Evolutionary conservation across 2,329 filamentous ascomycete genomes (phyloP), one percentile per base, ranked within the genome.

Genomic region (Fusarium sp.): DNA sequence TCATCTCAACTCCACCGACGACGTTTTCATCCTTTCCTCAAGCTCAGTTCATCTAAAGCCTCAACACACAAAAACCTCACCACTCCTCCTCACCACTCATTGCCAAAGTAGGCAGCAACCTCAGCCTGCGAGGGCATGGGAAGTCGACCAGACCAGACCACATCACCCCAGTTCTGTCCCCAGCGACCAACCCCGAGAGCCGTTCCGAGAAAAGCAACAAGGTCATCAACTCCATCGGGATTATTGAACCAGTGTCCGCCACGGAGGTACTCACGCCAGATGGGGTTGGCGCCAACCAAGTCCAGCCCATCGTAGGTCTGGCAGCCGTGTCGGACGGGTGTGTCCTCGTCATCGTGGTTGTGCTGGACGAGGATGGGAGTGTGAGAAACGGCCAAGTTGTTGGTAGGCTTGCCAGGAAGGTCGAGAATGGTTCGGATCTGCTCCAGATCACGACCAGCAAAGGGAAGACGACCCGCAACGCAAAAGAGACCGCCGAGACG

Each of bases 221-320:
- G 81, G 67, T 87, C 85, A 65, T 87, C 84, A 29, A 86, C 81
- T 0, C 86, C 86, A 1, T 75, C 63, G 0, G 85, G 85, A 16
- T 82, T 80, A 67, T 87, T 83, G 52, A 87, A 80, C 84, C 85
- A 86, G 68, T 88, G 84, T 0, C 82, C 84, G 11, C 86, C 85
- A 20, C 79, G 71, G 2, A 77, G 71, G 69, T 88, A 88, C 71
- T 85, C 82, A 39, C 76, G 83, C 83, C 84, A 86, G 11, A 73
- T 68, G 3, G 86, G 83, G 27, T 79, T 59, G 9, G 84, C 80
- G 0, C 84, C 85, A 37, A 86, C 85, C 1, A 73, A 69, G 1
- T 60, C 43, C 35, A 88, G 74, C 0, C 77, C 78, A 6, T 84
- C 81, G 14, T 81, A 73, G 60, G 86, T 61, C 6, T 76, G 64